Conservation (phyloP, 345 rosid species). For the Ceriops decandra region DNA sequence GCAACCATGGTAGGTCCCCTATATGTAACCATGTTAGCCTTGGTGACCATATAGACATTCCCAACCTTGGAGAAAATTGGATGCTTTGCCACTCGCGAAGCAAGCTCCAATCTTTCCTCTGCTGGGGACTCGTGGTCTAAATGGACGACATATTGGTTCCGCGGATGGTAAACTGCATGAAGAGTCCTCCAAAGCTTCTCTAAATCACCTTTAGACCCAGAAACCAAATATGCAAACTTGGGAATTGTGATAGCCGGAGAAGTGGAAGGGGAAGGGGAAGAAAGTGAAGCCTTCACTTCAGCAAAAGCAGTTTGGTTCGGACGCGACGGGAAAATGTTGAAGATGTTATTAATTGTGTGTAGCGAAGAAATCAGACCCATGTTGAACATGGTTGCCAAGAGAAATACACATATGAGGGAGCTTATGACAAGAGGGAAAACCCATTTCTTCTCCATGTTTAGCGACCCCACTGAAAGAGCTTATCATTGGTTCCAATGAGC, state of each 20-base stretch:
- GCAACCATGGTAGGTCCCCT: slow-evolving; percentile 99
- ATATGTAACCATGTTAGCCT: slow-evolving; percentile 97
- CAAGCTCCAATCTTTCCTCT: slow-evolving; percentile 81
- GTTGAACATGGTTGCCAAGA: slow-evolving; percentile 78
- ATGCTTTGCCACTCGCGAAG: slow-evolving; percentile 60
- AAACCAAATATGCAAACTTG: slow-evolving; percentile 85
- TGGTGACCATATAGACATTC: slow-evolving; percentile 76
- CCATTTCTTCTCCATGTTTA: slow-evolving; percentile 95
- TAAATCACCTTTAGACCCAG: slow-evolving; percentile 92
- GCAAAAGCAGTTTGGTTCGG: slow-evolving; percentile 51
- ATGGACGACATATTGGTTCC: slow-evolving; percentile 88
- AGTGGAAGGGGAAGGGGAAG: slow-evolving; percentile 26
- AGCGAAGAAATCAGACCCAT: slow-evolving; percentile 77
- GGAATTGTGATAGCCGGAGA: slow-evolving; percentile 50
- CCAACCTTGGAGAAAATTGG: slow-evolving; percentile 62
- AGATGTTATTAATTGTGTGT: slow-evolving; percentile 59
- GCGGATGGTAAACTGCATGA: slow-evolving; percentile 81
- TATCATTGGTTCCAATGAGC: slow-evolving; percentile 31
- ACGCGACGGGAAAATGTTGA: slow-evolving; percentile 63
- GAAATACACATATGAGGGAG: slow-evolving; percentile 73
- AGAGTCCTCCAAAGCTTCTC: slow-evolving; percentile 97
- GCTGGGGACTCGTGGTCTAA: slow-evolving; percentile 87
- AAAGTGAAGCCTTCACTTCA: slow-evolving; percentile 46
- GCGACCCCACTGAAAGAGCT: slow-evolving; percentile 53
- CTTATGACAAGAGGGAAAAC: slow-evolving; percentile 79